These are phyloP conservation scores for Elongisporangium undulatum DNA, from an alignment of 352 stramenopile species.

Conservation along the genomic window DNA sequence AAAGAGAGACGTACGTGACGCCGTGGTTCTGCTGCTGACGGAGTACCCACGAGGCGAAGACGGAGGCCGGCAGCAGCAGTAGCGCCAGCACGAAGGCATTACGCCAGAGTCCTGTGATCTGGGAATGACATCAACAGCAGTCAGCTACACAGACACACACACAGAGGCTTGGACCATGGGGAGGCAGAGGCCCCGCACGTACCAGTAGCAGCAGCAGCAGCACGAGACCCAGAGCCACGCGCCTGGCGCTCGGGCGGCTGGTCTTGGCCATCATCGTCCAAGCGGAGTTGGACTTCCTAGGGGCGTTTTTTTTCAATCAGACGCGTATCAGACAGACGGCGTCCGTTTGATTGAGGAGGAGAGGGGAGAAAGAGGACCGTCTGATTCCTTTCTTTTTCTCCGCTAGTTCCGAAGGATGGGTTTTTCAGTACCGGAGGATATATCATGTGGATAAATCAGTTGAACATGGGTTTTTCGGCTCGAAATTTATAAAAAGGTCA, in stretches of 20 bases:
- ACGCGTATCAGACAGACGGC: neutral
- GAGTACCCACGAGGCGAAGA: constrained; percentile 33
- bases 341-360: neutral
- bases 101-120: neutral
- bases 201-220: neutral
- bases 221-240: neutral
- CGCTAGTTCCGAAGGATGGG: neutral
- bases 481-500: neutral
- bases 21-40: constrained; percentile 41
- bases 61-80: constrained; percentile 20
- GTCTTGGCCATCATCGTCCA: neutral
- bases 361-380: too few relatives aligned
- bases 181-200: neutral
- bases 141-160: neutral
- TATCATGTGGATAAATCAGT: neutral
- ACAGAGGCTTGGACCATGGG: neutral
- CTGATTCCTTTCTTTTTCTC: neutral
- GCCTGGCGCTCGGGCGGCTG: neutral
- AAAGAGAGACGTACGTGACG: constrained; percentile 30
- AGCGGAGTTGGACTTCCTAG: neutral
- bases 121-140: neutral
- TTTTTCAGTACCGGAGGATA: neutral
- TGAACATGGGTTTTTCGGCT: neutral
- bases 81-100: constrained; percentile 21
- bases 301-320: neutral